phyloP scores from a whole-genome alignment of 2,329 filamentous ascomycete species.

The Aspergillus novofumigatus region DNA sequence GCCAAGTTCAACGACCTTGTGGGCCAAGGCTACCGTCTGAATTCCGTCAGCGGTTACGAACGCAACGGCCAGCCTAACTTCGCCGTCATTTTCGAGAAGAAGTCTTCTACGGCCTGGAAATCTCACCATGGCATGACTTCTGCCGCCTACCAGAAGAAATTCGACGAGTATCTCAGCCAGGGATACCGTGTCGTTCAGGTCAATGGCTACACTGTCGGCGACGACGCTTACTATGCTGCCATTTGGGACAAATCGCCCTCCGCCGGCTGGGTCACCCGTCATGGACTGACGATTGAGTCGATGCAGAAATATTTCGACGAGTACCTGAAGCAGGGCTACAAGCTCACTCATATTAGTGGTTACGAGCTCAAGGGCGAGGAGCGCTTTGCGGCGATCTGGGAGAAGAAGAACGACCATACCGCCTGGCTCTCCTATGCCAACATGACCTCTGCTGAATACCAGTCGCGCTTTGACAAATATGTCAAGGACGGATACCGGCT shows the following conservation, averaged over 20 bases:
- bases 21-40: constrained; percentile 5
- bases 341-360: constrained; percentile 8
- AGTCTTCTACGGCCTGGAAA: constrained; percentile 2
- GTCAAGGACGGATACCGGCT: constrained; percentile 9
- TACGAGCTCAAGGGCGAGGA: constrained; percentile 7
- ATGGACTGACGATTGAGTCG: constrained; percentile 3
- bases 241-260: constrained; percentile 12
- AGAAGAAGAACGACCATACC: constrained; percentile 3
- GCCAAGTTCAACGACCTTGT: constrained; percentile 8
- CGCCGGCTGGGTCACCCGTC: constrained; percentile 4
- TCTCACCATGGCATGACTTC: constrained; percentile 11
- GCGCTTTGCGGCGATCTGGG: constrained; percentile 13
- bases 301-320: constrained; percentile 5
- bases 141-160: constrained; percentile 9
- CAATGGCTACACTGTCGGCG: constrained; percentile 8
- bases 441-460: constrained; percentile 5
- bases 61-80: constrained; percentile 7
- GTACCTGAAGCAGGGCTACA: constrained; percentile 7
- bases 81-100: constrained; percentile 13
- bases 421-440: constrained; percentile 2
- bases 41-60: constrained; percentile 11
- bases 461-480: constrained; percentile 6
- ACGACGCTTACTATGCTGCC: constrained; percentile 5
- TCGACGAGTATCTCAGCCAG: constrained; percentile 7
- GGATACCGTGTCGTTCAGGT: constrained; percentile 12